Conservation (phyloP, 2,329 filamentous ascomycete species). For the Dendryphion nanum region DNA sequence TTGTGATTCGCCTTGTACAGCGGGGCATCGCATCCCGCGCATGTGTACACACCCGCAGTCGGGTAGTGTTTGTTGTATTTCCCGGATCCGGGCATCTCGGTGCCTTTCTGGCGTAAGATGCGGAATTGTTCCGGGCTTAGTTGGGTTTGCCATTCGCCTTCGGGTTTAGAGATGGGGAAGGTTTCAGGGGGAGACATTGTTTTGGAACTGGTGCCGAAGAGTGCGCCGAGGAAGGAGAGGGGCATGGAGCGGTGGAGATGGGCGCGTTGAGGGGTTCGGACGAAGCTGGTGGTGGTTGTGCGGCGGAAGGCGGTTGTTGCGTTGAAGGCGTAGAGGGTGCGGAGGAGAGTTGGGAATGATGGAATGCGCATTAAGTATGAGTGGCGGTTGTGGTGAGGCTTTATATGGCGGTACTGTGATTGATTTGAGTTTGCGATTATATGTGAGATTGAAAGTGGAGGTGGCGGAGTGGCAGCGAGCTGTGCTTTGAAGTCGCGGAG, state of each 20-base stretch:
- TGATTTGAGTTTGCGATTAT: constrained; percentile 1
- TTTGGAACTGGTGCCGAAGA: constrained; percentile 65
- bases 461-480: constrained; percentile 18
- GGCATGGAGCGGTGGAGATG: constrained; percentile 60
- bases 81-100: constrained; percentile 76
- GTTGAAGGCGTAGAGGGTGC: constrained; percentile 49
- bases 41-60: constrained; percentile 74
- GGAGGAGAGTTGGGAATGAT: constrained; percentile 47
- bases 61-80: constrained; percentile 86
- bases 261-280: constrained; percentile 25
- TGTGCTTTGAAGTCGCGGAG: constrained; percentile 9
- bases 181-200: constrained; percentile 56
- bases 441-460: constrained; percentile 1
- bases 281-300: constrained; percentile 20
- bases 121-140: constrained; percentile 93
- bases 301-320: constrained; percentile 28
- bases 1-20: constrained; percentile 94
- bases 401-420: constrained; percentile 7
- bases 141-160: constrained; percentile 87
- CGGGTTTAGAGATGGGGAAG: constrained; percentile 76
- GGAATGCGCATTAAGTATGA: constrained; percentile 51
- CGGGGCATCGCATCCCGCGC: constrained; percentile 80
- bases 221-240: constrained; percentile 73
- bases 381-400: neutral
- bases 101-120: constrained; percentile 87